Base-by-base conservation (phyloP, 129 eudicot genomes). In the Flaveria bidentis region DNA sequence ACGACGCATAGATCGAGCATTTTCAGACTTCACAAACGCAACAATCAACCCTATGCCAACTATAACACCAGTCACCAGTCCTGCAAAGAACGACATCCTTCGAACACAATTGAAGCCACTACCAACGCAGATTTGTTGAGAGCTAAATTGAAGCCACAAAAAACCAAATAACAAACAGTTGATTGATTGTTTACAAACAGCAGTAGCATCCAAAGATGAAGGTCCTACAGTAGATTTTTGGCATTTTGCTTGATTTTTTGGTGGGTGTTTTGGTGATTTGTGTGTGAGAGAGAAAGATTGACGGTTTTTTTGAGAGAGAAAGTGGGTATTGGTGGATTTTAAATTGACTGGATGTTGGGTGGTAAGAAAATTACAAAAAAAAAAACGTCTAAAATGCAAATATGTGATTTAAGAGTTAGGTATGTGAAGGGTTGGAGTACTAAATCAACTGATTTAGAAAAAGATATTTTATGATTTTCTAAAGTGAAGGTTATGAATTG, bases 1-100 rank as follows among this genome's bases (percentile, higher is more conserved):
- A n/a, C 98, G 98, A 46, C 78, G 82, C 33, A 73, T 77, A 72
- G 98, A 93, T 86, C 98, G 84, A 58, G 86, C 85, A 83, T 93
- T 93, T 50, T 93, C 98, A 15, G 90, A 93, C 60, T 87, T 86
- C 52, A 93, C 96, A 62, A 93, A 93, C 17, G 66, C 82, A 44
- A 86, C 92, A 26, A 93, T 82, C 42, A 88, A 60, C 23, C 75
- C 84, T 11, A 93, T 76, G 1, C 98, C 98, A 13, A 86, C 85
- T 5, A 78, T 71, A n/a, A 93, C 42, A 17, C 98, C 98, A 53
- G 85, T 30, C 15, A 90, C 72, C 9, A 90, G 53, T 23, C 96
- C 98, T 0, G 76, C 49, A 11, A 93, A 74, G 58, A 93, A 93
- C 63, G 85, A 76, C 98, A 92, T 92, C 71, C 41, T 75, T 8